These are phyloP conservation scores for Aquilaria yunnanensis DNA, from an alignment of 345 rosid species.

Conservation along the genomic window DNA sequence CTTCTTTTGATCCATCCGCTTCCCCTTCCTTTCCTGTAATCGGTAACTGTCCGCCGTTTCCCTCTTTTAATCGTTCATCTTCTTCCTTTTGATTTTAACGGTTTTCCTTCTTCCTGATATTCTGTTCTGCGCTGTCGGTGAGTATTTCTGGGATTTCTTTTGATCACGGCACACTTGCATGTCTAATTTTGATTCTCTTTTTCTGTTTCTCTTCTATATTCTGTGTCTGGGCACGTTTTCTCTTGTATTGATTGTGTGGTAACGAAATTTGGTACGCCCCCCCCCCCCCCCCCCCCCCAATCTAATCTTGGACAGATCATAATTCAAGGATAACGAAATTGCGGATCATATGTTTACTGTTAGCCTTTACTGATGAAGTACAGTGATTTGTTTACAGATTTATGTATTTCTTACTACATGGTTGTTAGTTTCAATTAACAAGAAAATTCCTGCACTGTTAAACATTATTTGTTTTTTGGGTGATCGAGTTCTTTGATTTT, in stretches of 20 bases:
- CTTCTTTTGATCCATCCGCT: background rate
- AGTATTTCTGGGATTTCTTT: slow-evolving; percentile 1
- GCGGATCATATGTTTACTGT: background rate
- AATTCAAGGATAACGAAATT: background rate
- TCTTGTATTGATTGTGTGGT: too few relatives aligned
- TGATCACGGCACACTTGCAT: background rate
- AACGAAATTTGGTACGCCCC: too few relatives aligned
- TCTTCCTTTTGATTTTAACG: background rate
- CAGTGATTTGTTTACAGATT: background rate
- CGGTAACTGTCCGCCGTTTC: background rate
- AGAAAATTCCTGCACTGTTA: background rate
- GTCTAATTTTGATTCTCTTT: too few relatives aligned
- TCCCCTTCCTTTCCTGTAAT: background rate
- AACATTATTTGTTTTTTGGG: too few relatives aligned
- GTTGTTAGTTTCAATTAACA: background rate
- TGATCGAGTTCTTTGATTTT: background rate
- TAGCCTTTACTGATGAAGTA: background rate
- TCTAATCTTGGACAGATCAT: slow-evolving; percentile 6
- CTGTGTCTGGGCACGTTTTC: too few relatives aligned
- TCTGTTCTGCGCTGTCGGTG: background rate
- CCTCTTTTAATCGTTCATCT: background rate
- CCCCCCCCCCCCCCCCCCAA: too few relatives aligned
- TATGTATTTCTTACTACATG: background rate
- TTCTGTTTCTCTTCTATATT: too few relatives aligned
- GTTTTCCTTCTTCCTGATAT: background rate